Base-by-base conservation (phyloP, 1,284 basidiomycete species). In the Boletus hoseneyae region DNA sequence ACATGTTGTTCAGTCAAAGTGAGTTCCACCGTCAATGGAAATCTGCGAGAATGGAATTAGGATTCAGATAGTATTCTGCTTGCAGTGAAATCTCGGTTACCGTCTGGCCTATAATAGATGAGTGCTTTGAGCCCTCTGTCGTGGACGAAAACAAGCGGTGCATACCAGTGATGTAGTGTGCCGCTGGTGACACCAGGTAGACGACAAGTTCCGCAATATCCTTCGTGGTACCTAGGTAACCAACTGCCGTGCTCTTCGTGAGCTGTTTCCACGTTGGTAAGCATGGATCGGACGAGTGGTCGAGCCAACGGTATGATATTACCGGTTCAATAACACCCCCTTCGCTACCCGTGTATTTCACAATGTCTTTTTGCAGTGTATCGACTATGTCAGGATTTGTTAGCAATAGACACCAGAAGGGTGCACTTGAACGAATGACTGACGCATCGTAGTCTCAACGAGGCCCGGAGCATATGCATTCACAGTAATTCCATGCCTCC, bases 401-500 rank as follows among this genome's bases (percentile, higher is more conserved):
- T 5, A 42, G 21, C 12, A 8, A 18, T 2, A 18, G 0, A 32
- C 1, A 21, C 15, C n/a, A n/a, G n/a, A 34, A 32, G 34, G 2
- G 13, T 7, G 1, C 6, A 10, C 2, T 6, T 4, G 19, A 34
- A 10, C 10, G 9, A 27, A 40, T 19, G 7, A 59, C 60, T 53
- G 37, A 69, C 70, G 60, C 66, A 74, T 68, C 11, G 42, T 3
- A 1, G 69, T 73, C 43, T 66, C 61, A 19, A 72, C 59, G 13
- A 64, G 58, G 23, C 75, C 75, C 1, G 79, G 77, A 4, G 77
- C 75, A 50, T 80, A 80, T 3, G 75, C 71, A 47, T 79, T 80
- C 4, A 76, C 77, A 0, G 74, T 79, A 46, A 80, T 76, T 2
- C 67, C 64, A 48, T 77, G 46, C 34, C 60, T 57, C 3, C 68